Conservation (phyloP, 176 grass and related monocot genomes). For the Aegilops longissima region DNA sequence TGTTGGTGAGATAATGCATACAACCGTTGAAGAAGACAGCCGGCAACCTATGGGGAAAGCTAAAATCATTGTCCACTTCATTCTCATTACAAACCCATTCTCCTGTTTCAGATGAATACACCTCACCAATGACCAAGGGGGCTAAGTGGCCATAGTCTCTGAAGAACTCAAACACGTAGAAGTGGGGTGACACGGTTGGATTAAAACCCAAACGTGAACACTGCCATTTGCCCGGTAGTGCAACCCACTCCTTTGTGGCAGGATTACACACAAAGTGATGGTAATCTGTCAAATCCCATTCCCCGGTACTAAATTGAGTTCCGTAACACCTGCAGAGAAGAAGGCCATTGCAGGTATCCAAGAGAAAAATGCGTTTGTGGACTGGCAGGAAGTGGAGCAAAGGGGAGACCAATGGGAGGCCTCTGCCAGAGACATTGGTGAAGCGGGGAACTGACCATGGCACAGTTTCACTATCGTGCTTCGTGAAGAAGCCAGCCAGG, state of each 20-base stretch:
- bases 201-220: background rate
- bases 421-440: constrained; percentile 1
- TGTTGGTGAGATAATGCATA: background rate
- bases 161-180: background rate
- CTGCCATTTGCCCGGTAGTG: background rate
- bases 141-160: background rate
- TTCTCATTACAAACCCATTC: background rate
- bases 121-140: background rate
- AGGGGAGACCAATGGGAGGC: background rate
- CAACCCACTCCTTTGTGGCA: background rate
- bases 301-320: background rate
- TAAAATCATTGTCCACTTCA: background rate
- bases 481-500: background rate
- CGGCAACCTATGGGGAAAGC: too few species aligned
- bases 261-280: background rate
- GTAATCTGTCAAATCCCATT: background rate
- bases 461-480: background rate
- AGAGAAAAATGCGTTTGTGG: background rate
- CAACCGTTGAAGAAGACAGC: background rate
- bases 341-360: background rate
- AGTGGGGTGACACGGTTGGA: background rate
- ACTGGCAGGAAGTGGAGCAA: background rate
- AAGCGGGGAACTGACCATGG: background rate
- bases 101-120: background rate
- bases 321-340: background rate